Conservation (phyloP, 1,139 yeast species). For the Blastobotrys persicus region DNA sequence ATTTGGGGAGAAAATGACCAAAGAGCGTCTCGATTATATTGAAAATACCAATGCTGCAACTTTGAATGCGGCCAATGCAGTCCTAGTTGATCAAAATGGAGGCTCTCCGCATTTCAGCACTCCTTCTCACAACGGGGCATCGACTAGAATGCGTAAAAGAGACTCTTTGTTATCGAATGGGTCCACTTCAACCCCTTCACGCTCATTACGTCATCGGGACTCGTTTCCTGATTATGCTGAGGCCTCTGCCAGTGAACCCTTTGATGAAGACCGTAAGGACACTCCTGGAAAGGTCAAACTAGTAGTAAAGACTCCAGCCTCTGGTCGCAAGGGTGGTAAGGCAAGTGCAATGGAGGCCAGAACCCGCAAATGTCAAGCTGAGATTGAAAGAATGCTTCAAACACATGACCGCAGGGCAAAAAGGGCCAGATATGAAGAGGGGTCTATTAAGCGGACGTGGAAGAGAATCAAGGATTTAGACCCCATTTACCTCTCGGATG, state of each 20-base stretch:
- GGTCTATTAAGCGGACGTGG: constrained; percentile 34
- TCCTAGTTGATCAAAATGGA: constrained; percentile 1
- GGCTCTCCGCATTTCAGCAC: neutral
- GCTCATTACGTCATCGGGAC: constrained; percentile 10
- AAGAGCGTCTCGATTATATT: constrained; percentile 57
- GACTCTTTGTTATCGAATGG: neutral
- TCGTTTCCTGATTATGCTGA: constrained; percentile 8
- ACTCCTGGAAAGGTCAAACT: constrained; percentile 17
- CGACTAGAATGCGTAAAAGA: neutral
- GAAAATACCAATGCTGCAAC: constrained; percentile 26
- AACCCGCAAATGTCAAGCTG: constrained; percentile 20
- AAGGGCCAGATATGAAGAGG: constrained; percentile 26
- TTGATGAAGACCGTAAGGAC: constrained; percentile 5
- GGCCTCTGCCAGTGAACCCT: neutral
- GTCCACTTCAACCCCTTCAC: neutral
- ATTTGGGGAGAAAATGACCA: constrained; percentile 69
- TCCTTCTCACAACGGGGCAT: constrained; percentile 1
- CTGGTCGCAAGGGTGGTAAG: constrained; percentile 23
- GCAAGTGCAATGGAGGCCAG: constrained; percentile 15
- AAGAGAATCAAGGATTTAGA: constrained; percentile 31
- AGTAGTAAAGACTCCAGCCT: constrained; percentile 16
- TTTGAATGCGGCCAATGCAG: constrained; percentile 8
- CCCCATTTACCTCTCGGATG: constrained; percentile 37
- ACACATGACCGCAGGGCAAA: constrained; percentile 27
- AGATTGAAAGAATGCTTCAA: constrained; percentile 28